These are phyloP conservation scores for Syncephalastrum sp. DNA, from an alignment of 371 early-diverging fungal species.

Conservation along the genomic window DNA sequence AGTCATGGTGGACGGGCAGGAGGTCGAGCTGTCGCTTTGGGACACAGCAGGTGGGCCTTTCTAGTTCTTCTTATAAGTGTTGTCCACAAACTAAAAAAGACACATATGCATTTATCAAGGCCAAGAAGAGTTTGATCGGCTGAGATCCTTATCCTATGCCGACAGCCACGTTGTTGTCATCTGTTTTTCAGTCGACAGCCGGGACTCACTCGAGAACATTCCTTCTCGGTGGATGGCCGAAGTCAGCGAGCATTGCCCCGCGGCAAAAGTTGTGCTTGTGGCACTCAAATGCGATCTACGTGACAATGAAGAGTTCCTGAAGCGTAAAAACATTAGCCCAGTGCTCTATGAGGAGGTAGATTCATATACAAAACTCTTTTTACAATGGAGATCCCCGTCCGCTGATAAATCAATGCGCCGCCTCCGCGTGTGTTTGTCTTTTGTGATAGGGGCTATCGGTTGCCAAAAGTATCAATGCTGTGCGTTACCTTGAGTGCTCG, in stretches of 20 bases:
- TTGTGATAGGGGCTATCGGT: conserved; percentile 40
- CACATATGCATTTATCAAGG: conserved; percentile 28
- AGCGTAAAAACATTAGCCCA: conserved; percentile 19
- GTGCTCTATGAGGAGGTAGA: conserved; percentile 52
- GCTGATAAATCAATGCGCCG: not conserved
- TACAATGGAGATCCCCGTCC: not conserved
- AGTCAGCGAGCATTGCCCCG: conserved; percentile 43
- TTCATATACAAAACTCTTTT: not conserved
- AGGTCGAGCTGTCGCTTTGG: conserved; percentile 82
- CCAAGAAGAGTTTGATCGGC: conserved; percentile 66
- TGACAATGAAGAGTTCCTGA: conserved; percentile 27
- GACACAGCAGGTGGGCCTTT: conserved; percentile 84
- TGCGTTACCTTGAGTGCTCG: conserved; percentile 54
- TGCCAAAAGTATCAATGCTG: conserved; percentile 47
- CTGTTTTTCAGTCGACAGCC: conserved; percentile 59
- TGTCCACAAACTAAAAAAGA: not conserved
- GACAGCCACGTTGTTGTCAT: conserved; percentile 56
- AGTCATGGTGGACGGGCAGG: conserved; percentile 75
- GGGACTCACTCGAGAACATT: conserved; percentile 57
- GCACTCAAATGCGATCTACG: conserved; percentile 62
- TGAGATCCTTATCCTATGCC: conserved; percentile 52
- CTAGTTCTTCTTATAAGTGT: not conserved
- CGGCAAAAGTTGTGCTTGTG: conserved; percentile 48
- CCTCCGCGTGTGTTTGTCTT: conserved; percentile 1
- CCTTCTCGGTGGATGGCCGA: conserved; percentile 53